Evolutionary conservation across 2,329 filamentous ascomycete genomes (phyloP), one percentile per base, ranked within the genome.

Genomic region (Elsinoe fawcettii): DNA sequence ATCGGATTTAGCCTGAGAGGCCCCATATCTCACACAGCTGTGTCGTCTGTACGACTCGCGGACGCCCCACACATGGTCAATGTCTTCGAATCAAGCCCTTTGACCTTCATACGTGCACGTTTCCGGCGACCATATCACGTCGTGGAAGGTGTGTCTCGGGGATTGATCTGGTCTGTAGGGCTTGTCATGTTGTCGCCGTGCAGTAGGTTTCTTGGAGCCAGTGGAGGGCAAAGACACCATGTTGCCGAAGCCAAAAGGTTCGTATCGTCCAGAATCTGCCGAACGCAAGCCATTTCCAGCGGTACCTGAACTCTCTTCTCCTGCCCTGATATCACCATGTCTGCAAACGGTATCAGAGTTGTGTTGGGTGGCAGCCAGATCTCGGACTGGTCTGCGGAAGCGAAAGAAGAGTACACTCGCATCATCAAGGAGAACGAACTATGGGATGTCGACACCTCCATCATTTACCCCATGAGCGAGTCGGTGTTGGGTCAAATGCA

Each of bases 401-500:
- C 7, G 4, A 53, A 39, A 22, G 30, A 36, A 39, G 54, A 56
- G n/a, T 46, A 46, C 27, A 14, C 36, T 27, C 27, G 37, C 18
- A 34, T 67, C 12, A 62, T 70, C 6, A 66, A 71, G 39, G 65
- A 68, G 9, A 43, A 66, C 22, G 66, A 66, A 55, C 65, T 73
- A 43, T 66, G 65, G 12, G 69, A 61, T 44, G 66, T 76, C 51
- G 74, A 76, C 64, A 72, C 73, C 0, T 73, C 74, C 0, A 67
- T 69, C 16, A 60, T 72, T 3, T 78, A 79, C 60, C 63, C 63
- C 6, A 64, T 71, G 20, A 74, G 71, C 27, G 75, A 79, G 61
- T 64, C 66, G 22, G 63, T 69, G 14, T 69, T 79, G 0, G 75
- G 76, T 51, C 58, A 70, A 20, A 60, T 67, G 25, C 66, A 70